Evolutionary conservation across 164 flowering plant genomes (phyloP).

Genomic region (Aristolochia californica): DNA sequence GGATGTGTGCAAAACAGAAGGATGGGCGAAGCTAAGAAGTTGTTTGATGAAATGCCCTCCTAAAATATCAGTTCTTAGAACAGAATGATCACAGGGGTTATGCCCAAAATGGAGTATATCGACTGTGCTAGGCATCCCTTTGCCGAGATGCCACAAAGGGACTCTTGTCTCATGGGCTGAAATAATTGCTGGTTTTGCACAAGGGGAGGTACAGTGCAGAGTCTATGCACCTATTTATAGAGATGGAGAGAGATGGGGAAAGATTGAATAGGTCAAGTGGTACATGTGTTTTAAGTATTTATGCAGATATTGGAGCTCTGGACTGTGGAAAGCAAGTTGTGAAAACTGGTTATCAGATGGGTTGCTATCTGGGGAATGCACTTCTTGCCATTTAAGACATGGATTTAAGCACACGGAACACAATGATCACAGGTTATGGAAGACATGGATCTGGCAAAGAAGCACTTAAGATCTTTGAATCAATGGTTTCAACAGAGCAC

Average conservation of each 20-base stretch:
- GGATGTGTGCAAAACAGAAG: conserved; percentile 56
- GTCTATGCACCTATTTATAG: conserved; percentile 54
- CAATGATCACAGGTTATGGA: conserved; percentile 76
- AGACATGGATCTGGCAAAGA: conserved; percentile 77
- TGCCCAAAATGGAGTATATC: conserved; percentile 61
- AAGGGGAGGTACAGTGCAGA: conserved; percentile 55
- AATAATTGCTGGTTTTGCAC: conserved; percentile 79
- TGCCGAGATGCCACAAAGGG: conserved; percentile 64
- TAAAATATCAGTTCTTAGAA: conserved; percentile 77
- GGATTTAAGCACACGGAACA: conserved; percentile 75
- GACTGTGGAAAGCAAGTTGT: conserved; percentile 73
- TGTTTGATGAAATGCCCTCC: conserved; percentile 76
- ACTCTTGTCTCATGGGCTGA: conserved; percentile 91
- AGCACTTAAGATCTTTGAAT: conserved; percentile 57
- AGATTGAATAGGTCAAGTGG: conserved; percentile 53
- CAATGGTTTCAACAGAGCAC: conserved; percentile 38
- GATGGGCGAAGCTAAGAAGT: conserved; percentile 59
- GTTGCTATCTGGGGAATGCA: conserved; percentile 80
- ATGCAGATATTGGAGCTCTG: conserved; percentile 71
- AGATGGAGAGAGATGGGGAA: conserved; percentile 63
- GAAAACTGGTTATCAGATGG: conserved; percentile 63
- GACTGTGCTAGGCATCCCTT: conserved; percentile 50
- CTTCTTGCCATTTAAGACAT: conserved; percentile 73
- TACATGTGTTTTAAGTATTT: conserved; percentile 59
- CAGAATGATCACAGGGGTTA: conserved; percentile 88